phyloP scores from a whole-genome alignment of 306 rosid genomes.

The Glycyrrhiza uralensis region DNA sequence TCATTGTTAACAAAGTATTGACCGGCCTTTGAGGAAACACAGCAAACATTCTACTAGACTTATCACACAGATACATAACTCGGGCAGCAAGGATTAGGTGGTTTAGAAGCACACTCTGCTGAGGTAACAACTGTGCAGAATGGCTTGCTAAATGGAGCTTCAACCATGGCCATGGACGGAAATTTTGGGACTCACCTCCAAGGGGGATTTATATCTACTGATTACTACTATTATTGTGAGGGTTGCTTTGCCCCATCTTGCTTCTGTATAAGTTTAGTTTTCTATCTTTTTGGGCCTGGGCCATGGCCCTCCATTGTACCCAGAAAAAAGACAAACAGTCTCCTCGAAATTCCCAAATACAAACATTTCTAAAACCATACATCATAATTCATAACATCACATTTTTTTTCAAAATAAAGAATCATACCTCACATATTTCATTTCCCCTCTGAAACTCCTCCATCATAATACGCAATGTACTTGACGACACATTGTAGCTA shows the following conservation, averaged over 20 bases:
- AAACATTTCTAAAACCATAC: neutral
- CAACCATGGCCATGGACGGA: neutral
- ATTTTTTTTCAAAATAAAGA: constrained; percentile 2
- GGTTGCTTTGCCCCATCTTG: neutral
- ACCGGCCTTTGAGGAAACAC: neutral
- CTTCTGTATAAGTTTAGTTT: neutral
- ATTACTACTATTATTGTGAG: neutral
- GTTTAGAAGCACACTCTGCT: neutral
- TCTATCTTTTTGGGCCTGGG: neutral
- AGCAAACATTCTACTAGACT: neutral
- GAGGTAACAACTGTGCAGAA: neutral
- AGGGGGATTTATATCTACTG: neutral
- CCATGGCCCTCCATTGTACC: neutral
- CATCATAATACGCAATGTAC: constrained; percentile 76
- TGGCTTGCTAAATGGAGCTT: neutral
- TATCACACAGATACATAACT: neutral
- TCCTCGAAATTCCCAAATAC: neutral
- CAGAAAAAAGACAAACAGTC: neutral
- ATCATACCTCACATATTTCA: constrained; percentile 79
- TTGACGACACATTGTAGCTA: constrained; percentile 82
- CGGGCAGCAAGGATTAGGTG: neutral
- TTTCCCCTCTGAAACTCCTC: constrained; percentile 85
- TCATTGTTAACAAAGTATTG: neutral
- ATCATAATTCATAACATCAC: constrained; percentile 72
- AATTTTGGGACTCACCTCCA: neutral